Conservation (phyloP, 345 rosid genomes). For the Nasturtium officinale region DNA sequence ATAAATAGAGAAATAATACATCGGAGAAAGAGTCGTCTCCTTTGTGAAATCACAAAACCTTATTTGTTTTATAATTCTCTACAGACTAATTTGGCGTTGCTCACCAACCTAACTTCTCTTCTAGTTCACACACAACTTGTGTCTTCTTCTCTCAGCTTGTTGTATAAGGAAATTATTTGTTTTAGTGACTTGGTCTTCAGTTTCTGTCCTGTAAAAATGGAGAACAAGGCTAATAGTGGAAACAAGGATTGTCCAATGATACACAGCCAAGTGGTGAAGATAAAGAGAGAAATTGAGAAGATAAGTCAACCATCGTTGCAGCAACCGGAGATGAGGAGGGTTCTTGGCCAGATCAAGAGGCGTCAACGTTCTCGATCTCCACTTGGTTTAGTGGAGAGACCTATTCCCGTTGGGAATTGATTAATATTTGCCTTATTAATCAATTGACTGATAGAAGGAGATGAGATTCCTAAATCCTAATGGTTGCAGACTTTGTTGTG, state of each 20-base stretch:
- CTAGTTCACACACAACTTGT: slow-evolving; percentile 25
- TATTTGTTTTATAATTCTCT: neutral
- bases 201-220: slow-evolving; percentile 29
- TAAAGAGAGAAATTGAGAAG: slow-evolving; percentile 60
- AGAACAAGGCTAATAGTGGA: slow-evolving; percentile 21
- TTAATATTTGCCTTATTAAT: slow-evolving; percentile 14
- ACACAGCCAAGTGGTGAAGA: slow-evolving; percentile 69
- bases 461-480: slow-evolving; percentile 1
- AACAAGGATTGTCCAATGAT: slow-evolving; percentile 44
- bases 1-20: slow-evolving; percentile 9
- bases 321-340: slow-evolving; percentile 54
- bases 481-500: slow-evolving; percentile 32
- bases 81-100: slow-evolving; percentile 27
- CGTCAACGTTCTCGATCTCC: slow-evolving; percentile 63
- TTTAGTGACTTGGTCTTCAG: neutral
- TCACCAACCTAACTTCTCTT: slow-evolving; percentile 30
- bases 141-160: slow-evolving; percentile 3
- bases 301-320: slow-evolving; percentile 50
- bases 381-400: slow-evolving; percentile 57
- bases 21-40: slow-evolving; percentile 28
- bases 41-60: neutral
- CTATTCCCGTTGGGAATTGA: slow-evolving; percentile 53
- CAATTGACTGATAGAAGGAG: neutral
- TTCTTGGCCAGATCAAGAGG: slow-evolving; percentile 43
- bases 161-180: slow-evolving; percentile 7